Evolutionary conservation across 2,329 filamentous ascomycete species (phyloP), one percentile per base, ranked within the genome.

Genomic region (Thelonectria discophora): DNA sequence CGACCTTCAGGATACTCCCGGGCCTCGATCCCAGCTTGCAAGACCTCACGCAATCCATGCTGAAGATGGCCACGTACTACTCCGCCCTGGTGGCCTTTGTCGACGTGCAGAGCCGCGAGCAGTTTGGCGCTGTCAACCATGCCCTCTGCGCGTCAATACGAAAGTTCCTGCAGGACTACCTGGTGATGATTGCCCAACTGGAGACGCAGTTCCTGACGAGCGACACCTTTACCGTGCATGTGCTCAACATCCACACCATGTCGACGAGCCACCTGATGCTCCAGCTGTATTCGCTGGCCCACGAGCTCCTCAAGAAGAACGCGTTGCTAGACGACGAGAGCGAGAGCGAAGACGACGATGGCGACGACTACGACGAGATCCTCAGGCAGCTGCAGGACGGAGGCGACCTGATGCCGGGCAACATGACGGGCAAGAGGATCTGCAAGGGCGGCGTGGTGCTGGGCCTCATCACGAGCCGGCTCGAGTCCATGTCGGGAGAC

Each of bases 371-470:
- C 63, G 94, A 98, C 67, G 93, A 97, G 69, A 96, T 99, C 62
- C 82, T 99, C 18, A 94, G 97, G 77, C 93, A 92, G 47, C 80
- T 99, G 37, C 88, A 91, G 67, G 93, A 97, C 72, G 94, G 93
- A 11, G 93, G 92, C 15, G 93, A 97, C 66, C 81, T 97, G 27
- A 84, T 90, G 13, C 88, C 90, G 1, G 91, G 90, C 3, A 90
- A 90, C 62, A 90, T 95, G 80, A 88, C 91, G 0, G 90, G 88
- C 46, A 96, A 97, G 78, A 97, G 94, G 75, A 90, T 97, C 32
- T 98, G 92, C 81, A 98, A 97, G 80, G 95, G 95, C n/a, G 95
- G 95, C 2, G 91, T 93, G 64, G 93, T 97, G n/a, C 84, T 99
- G 2, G 91, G 93, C 1, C 80, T 98, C 30, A 86, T 99, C 58